Conservation (phyloP, 2,329 filamentous ascomycete species). For the Colletotrichum eremochloae region DNA sequence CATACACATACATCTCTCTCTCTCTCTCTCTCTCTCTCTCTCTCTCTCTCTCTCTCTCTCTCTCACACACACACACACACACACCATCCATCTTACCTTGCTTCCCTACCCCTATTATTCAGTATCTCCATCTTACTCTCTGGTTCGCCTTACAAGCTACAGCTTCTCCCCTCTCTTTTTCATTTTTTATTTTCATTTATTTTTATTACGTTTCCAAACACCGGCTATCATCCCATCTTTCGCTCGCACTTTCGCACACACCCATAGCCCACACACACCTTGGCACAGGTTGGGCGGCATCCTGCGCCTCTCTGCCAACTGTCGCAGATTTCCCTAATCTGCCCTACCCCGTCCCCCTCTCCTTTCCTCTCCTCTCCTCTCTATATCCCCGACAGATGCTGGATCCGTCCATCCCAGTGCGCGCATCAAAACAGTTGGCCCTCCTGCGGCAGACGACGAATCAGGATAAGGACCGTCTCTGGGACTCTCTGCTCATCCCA, state of each 20-base stretch:
- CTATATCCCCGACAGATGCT: slow-evolving; percentile 50
- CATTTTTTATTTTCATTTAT: background rate
- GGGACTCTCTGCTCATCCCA: slow-evolving; percentile 44
- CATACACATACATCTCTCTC: background rate
- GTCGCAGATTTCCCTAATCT: slow-evolving; percentile 44
- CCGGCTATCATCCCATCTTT: slow-evolving; percentile 19
- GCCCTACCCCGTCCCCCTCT: slow-evolving; percentile 43
- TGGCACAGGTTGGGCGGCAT: slow-evolving; percentile 4
- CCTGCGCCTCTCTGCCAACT: background rate
- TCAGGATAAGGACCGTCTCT: slow-evolving; percentile 48
- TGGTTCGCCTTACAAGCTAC: background rate
- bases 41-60: background rate
- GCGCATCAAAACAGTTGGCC: slow-evolving; percentile 50
- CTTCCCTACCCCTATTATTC: background rate
- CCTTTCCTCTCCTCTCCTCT: slow-evolving; percentile 8
- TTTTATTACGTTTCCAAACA: background rate
- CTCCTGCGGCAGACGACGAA: slow-evolving; percentile 52
- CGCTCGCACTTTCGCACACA: slow-evolving; percentile 4
- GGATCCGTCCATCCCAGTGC: slow-evolving; percentile 50
- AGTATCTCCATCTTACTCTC: background rate
- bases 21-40: background rate
- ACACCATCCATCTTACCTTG: background rate
- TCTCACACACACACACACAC: background rate
- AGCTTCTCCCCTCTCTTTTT: background rate
- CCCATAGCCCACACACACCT: slow-evolving; percentile 18